Conservation (phyloP, 331 rosid species). For the Stylosanthes scabra region DNA sequence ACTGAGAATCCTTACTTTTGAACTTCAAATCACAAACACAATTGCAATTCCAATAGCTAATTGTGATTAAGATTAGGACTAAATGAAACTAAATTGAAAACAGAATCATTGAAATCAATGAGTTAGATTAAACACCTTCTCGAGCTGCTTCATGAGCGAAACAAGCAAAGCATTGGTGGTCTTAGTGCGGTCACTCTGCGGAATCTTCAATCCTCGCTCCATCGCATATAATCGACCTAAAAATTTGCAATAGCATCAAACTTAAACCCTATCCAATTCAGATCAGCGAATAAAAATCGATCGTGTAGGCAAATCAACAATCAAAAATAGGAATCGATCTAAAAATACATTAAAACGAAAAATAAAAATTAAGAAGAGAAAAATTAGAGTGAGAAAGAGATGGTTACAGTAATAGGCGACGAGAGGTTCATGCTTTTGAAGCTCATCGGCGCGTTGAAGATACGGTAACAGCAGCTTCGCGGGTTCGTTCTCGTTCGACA, state of each 20-base stretch:
- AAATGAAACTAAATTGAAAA: background rate
- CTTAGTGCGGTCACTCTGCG: conserved; percentile 89
- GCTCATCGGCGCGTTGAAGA: conserved; percentile 99
- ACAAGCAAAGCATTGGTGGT: conserved; percentile 87
- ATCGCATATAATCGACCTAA: conserved; percentile 97
- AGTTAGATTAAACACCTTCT: conserved; percentile 59
- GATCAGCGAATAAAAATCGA: background rate
- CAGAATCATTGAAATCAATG: background rate
- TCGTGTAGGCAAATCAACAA: conserved; percentile 10
- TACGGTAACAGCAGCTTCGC: conserved; percentile 93
- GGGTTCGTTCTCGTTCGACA: conserved; percentile 95
- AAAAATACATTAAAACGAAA: too few relatives aligned
- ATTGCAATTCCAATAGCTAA: background rate
- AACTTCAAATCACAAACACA: background rate
- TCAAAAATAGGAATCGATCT: conserved; percentile 11
- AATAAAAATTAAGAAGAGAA: too few relatives aligned
- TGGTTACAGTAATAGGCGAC: conserved; percentile 89
- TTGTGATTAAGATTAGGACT: background rate
- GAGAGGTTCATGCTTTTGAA: conserved; percentile 97
- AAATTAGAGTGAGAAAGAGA: background rate
- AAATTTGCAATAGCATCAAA: conserved; percentile 7
- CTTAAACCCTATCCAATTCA: conserved; percentile 6
- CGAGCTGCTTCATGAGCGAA: conserved; percentile 98
- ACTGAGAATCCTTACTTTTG: background rate
- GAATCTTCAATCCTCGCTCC: conserved; percentile 95